These are phyloP conservation scores for Colletotrichum liaoningense DNA, from an alignment of 2,329 filamentous ascomycete species.

Conservation along the genomic window DNA sequence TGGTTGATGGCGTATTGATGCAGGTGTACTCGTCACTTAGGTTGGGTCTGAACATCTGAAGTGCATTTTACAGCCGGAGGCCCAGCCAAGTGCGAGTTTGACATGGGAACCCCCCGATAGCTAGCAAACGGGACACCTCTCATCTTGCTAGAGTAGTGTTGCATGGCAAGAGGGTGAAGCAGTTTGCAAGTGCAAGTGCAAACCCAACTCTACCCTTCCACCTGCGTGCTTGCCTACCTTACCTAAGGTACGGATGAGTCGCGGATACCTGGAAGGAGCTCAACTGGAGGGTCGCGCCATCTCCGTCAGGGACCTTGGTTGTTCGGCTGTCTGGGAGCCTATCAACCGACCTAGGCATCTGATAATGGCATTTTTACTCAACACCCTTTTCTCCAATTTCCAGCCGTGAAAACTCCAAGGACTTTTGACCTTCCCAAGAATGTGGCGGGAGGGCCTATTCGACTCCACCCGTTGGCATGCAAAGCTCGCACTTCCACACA, in stretches of 20 bases:
- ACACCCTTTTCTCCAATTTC: not conserved
- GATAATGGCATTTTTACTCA: not conserved
- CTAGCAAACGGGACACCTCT: slow-evolving; percentile 3
- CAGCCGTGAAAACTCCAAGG: not conserved
- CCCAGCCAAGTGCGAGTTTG: not conserved
- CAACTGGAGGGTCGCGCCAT: not conserved
- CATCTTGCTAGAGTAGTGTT: not conserved
- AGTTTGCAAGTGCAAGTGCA: slow-evolving; percentile 3
- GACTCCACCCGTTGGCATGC: not conserved
- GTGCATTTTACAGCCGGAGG: not conserved
- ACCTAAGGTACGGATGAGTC: not conserved
- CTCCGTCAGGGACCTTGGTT: not conserved
- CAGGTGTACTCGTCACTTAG: not conserved
- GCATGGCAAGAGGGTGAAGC: slow-evolving; percentile 10
- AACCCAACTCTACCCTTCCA: slow-evolving; percentile 14
- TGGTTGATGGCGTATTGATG: not conserved
- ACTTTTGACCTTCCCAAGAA: not conserved
- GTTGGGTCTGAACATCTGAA: not conserved
- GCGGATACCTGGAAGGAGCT: not conserved
- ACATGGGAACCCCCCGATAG: not conserved
- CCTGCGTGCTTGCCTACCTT: not conserved
- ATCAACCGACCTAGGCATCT: not conserved
- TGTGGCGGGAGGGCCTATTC: not conserved
- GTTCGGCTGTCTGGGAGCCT: not conserved
- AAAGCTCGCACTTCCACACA: slow-evolving; percentile 6